These are phyloP conservation scores for Berberis thunbergii DNA, from an alignment of 164 flowering plant species.

Conservation along the genomic window DNA sequence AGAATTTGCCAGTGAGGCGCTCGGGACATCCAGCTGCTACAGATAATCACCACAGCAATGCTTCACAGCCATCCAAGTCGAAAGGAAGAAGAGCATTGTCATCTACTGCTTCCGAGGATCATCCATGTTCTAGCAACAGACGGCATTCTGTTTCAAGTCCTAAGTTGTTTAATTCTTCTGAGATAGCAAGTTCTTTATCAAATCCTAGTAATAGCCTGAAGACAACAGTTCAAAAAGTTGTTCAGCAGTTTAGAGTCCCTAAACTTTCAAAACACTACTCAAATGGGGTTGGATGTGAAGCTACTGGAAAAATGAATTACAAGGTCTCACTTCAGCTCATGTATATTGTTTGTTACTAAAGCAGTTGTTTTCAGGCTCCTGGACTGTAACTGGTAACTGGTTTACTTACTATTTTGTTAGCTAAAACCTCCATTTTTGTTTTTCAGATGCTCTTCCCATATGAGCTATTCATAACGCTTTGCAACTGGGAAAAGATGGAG, in stretches of 20 bases:
- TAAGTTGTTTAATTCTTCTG: slow-evolving; percentile 23
- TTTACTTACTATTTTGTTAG: too few species aligned
- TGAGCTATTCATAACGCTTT: slow-evolving; percentile 68
- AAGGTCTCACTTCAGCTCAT: slow-evolving; percentile 22
- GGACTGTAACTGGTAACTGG: too few species aligned
- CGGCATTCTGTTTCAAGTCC: slow-evolving; percentile 13
- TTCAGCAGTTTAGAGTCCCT: slow-evolving; percentile 49
- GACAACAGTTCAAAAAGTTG: slow-evolving; percentile 51
- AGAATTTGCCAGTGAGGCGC: slow-evolving; percentile 9
- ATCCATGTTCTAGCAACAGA: slow-evolving; percentile 13
- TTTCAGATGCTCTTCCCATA: slow-evolving; percentile 63
- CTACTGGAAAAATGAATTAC: slow-evolving; percentile 28
- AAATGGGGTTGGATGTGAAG: slow-evolving; percentile 19
- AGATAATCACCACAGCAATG: slow-evolving; percentile 6
- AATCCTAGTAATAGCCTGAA: slow-evolving; percentile 39
- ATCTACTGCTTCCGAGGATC: slow-evolving; percentile 20
- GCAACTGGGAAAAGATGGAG: slow-evolving; percentile 60
- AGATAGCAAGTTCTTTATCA: slow-evolving; percentile 16
- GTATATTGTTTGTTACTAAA: too few species aligned
- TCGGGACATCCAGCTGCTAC: slow-evolving; percentile 12
- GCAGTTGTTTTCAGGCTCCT: too few species aligned
- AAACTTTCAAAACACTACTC: slow-evolving; percentile 32
- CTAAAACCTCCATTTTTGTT: too few species aligned
- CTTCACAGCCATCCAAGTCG: slow-evolving; percentile 16
- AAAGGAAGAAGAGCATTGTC: slow-evolving; percentile 15